Evolutionary conservation across 2,329 filamentous ascomycete genomes (phyloP), one percentile per base, ranked within the genome.

Genomic region (Ceratocystiopsis minuta): DNA sequence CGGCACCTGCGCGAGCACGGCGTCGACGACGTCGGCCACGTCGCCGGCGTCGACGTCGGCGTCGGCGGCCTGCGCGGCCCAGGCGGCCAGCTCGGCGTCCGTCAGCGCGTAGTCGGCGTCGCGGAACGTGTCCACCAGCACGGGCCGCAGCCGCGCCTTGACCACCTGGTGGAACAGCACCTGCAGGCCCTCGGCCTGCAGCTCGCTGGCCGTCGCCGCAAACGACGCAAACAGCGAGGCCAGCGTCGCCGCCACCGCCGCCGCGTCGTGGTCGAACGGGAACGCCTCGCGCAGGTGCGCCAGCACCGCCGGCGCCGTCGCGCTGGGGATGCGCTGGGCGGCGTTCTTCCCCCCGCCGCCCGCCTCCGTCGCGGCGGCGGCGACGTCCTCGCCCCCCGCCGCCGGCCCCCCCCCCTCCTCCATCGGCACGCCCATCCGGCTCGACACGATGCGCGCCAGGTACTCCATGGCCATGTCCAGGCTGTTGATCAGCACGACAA

Each of bases 401-500:
- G 20, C 4, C 20, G 7, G 4, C 28, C 62, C 55, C 16, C 48
- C 49, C 3, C 51, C 48, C 37, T 60, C 52, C 2, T 62, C 60
- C 6, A 60, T 55, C 1, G 63, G 52, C 15, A 59, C 57, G 32
- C 63, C 62, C 20, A 87, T 64, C 38, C 80, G 75, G 32, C 75
- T 70, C 31, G 71, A 69, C 37, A 96, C 78, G 50, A 98, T 95
- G 42, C 88, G 80, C 15, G 75, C 73, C 40, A 95, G 72, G 59
- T 98, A 98, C 54, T 95, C 85, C 47, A 84, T 84, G 11, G 86
- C 80, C 46, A 94, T 74, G 56, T 98, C 88, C 20, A 98, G 75
- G 56, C 88, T 95, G 67, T 98, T 98, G 59, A 95, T 85, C 38
- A 95, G 70, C 17, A 96, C 79, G 15, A 95, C 75, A 57, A 98